A percentile compares a stretch with the other conserved stretches of the same genome.
These are phyloP conservation scores for Arthrobotrys pseudoclavata DNA, from an alignment of 2,329 filamentous ascomycete species.

Conservation along the genomic window DNA sequence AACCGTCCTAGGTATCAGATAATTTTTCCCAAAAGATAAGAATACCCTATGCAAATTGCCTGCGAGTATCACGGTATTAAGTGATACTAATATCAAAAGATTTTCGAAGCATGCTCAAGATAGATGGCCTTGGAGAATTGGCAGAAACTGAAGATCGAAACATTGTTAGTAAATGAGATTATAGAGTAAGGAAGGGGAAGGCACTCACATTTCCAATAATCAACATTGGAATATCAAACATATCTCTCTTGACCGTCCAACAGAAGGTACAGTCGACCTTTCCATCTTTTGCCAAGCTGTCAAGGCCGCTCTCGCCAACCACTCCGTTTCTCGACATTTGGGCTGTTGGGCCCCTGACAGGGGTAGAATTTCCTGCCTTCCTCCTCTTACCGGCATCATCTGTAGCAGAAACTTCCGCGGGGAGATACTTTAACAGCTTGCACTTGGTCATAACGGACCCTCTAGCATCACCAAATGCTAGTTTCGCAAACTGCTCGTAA, in stretches of 20 bases:
- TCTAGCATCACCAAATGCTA: slow-evolving; percentile 91
- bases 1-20: slow-evolving; percentile 51
- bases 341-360: slow-evolving; percentile 45
- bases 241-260: slow-evolving; percentile 96
- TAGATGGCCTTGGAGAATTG: slow-evolving; percentile 53
- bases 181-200: too few species aligned
- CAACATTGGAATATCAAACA: slow-evolving; percentile 98
- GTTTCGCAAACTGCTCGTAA: slow-evolving; percentile 92
- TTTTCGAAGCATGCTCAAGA: slow-evolving; percentile 15
- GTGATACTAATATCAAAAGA: slow-evolving; percentile 10
- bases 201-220: slow-evolving; percentile 93
- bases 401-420: slow-evolving; percentile 35
- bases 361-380: slow-evolving; percentile 51
- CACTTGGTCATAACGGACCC: slow-evolving; percentile 86
- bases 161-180: background rate
- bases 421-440: slow-evolving; percentile 84
- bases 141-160: slow-evolving; percentile 35
- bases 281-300: slow-evolving; percentile 84
- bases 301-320: slow-evolving; percentile 82
- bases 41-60: slow-evolving; percentile 9
- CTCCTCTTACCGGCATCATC: slow-evolving; percentile 62
- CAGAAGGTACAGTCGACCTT: slow-evolving; percentile 96
- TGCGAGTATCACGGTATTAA: background rate
- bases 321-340: slow-evolving; percentile 65
- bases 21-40: slow-evolving; percentile 24